A percentile compares a stretch with the other conserved stretches of the same genome.
These are phyloP conservation scores for Colletotrichum acutatum DNA, from an alignment of 2,329 filamentous ascomycete genomes.

Conservation along the genomic window DNA sequence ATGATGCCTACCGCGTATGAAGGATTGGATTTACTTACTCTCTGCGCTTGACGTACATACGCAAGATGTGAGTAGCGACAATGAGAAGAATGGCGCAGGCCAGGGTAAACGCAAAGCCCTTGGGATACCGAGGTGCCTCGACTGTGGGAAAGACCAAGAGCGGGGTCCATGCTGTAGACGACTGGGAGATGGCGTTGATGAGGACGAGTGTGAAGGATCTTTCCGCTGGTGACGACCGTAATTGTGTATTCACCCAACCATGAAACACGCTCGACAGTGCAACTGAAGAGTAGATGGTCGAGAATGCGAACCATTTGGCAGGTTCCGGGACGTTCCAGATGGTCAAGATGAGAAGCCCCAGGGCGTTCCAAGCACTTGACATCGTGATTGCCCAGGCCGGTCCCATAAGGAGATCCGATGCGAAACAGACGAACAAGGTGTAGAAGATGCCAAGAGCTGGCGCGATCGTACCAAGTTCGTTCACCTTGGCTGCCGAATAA, in stretches of 20 bases:
- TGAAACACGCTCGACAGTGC: constrained; percentile 28
- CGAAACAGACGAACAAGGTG: constrained; percentile 26
- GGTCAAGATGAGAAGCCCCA: constrained; percentile 52
- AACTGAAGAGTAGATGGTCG: constrained; percentile 42
- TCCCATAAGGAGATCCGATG: constrained; percentile 27
- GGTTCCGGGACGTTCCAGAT: constrained; percentile 67
- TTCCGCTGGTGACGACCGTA: constrained; percentile 20
- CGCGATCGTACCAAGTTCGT: constrained; percentile 51
- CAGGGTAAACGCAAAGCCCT: constrained; percentile 54
- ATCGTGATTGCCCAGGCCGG: constrained; percentile 47
- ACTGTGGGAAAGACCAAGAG: constrained; percentile 61
- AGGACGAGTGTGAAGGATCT: constrained; percentile 27
- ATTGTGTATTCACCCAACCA: constrained; percentile 28
- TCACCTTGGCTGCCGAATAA: constrained; percentile 60
- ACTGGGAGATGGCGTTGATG: constrained; percentile 59
- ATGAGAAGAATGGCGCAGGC: constrained; percentile 23
- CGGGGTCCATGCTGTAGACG: constrained; percentile 65
- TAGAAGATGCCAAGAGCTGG: constrained; percentile 25
- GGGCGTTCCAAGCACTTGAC: constrained; percentile 16
- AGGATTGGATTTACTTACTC: constrained; percentile 6
- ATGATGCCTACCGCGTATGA: too few relatives aligned
- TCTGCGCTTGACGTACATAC: constrained; percentile 19
- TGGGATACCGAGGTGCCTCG: constrained; percentile 54
- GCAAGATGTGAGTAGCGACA: constrained; percentile 15
- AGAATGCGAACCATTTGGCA: constrained; percentile 64